Evolutionary conservation across 2,329 filamentous ascomycete genomes (phyloP), one percentile per base, ranked within the genome.

Genomic region (Talaromyces sp.): DNA sequence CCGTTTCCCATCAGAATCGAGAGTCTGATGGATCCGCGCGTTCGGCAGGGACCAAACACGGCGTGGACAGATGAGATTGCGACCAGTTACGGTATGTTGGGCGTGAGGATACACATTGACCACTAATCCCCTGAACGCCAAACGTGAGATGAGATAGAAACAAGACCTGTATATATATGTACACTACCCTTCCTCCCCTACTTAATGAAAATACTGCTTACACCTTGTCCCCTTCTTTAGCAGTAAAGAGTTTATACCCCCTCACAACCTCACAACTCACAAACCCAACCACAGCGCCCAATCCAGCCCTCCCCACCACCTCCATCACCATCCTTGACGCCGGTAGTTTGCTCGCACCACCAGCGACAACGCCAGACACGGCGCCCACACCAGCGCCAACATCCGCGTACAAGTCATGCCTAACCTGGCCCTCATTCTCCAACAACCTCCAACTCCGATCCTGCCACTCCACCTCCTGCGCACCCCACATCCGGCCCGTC

Each of bases 371-470:
- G 15, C 47, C 47, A 25, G 29, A 36, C 13, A 17, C 29, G 19
- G 47, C 59, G 1, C 58, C 58, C 43, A 27, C 2, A 19, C 19
- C 45, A 8, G 31, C 59, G 8, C 59, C 59, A 15, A 45, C 45
- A 38, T 51, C 59, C 13, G 27, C 29, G 27, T 61, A 61, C 61
- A 25, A 15, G 13, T 63, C 61, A 54, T 63, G 49, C 61, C 43
- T 58, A 19, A 85, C 71, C 78, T 90, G 87, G 0, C 84, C 82
- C 47, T 76, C 73, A 68, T 85, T 89, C 75, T 85, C 85, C 51
- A 88, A 69, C 59, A 90, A 71, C 34, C 88, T 78, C 86, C 87
- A 90, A 64, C 83, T 82, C 19, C 88, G 80, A 72, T 90, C 87
- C 70, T 84, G 76, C 87, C 87, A 90, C 74, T 90, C 87, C 36